phyloP scores from a whole-genome alignment of 2,329 filamentous ascomycete genomes.

The Teratosphaeria destructans region DNA sequence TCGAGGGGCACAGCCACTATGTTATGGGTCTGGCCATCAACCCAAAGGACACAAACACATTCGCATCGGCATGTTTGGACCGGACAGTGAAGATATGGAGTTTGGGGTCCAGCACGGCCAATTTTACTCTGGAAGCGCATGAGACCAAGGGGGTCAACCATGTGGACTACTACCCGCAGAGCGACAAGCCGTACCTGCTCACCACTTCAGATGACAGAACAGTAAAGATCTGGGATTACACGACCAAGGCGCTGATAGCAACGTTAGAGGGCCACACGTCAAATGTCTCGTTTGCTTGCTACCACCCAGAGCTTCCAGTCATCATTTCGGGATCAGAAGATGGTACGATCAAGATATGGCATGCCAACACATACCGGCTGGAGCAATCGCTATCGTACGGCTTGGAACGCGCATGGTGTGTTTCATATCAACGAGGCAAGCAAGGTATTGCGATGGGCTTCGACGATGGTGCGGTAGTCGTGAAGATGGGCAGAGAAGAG shows the following conservation, averaged over 20 bases:
- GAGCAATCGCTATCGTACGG: slow-evolving; percentile 96
- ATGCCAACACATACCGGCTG: slow-evolving; percentile 91
- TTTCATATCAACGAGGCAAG: slow-evolving; percentile 86
- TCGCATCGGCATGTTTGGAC: slow-evolving; percentile 76
- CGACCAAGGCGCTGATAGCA: slow-evolving; percentile 91
- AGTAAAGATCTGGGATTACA: slow-evolving; percentile 98
- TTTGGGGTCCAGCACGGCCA: slow-evolving; percentile 82
- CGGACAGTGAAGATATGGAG: slow-evolving; percentile 98
- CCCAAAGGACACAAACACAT: slow-evolving; percentile 69
- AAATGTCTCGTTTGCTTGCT: slow-evolving; percentile 96
- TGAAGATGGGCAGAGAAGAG: slow-evolving; percentile 95
- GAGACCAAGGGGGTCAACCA: slow-evolving; percentile 97
- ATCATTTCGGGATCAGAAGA: slow-evolving; percentile 98
- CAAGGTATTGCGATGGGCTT: slow-evolving; percentile 94
- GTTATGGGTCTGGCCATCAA: slow-evolving; percentile 97
- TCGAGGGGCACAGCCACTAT: slow-evolving; percentile 92
- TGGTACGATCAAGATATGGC: slow-evolving; percentile 95
- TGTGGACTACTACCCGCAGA: slow-evolving; percentile 72
- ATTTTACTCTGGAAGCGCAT: slow-evolving; percentile 93
- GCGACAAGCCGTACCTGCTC: slow-evolving; percentile 72
- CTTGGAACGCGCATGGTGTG: slow-evolving; percentile 93
- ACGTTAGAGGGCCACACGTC: slow-evolving; percentile 95
- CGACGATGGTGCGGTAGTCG: slow-evolving; percentile 93
- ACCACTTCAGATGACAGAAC: slow-evolving; percentile 95
- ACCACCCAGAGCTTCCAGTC: slow-evolving; percentile 90